Conservation (phyloP, 1,284 basidiomycete genomes). For the Melampsora larici-populina region DNA sequence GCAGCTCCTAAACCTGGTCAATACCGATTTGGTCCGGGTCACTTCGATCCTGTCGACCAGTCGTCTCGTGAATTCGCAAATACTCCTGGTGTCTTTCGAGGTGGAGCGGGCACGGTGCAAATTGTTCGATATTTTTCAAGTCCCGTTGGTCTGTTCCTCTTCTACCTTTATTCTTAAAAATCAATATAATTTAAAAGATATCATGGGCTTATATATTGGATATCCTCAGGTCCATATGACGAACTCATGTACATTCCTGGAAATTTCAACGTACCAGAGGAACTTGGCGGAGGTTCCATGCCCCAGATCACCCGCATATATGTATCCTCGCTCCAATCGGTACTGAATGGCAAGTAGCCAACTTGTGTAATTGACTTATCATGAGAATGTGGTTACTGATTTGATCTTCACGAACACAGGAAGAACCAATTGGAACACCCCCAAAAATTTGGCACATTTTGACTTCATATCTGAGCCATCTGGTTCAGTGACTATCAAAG, state of each 20-base stretch:
- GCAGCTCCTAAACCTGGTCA: not conserved
- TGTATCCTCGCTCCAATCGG: conserved; percentile 27
- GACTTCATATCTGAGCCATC: not conserved
- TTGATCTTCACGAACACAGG: not conserved
- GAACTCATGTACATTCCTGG: conserved; percentile 30
- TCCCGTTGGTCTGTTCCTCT: conserved; percentile 14
- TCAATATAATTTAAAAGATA: not conserved
- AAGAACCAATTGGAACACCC: conserved; percentile 25
- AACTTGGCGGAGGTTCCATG: not conserved
- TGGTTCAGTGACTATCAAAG: not conserved
- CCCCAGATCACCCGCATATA: conserved; percentile 20
- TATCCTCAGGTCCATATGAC: conserved; percentile 18
- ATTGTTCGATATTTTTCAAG: conserved; percentile 19
- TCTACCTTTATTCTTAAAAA: not conserved
- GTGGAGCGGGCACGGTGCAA: conserved; percentile 20
- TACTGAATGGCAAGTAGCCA: conserved; percentile 10
- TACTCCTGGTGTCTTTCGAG: conserved; percentile 6
- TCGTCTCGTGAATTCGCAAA: not conserved
- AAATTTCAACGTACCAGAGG: conserved; percentile 1
- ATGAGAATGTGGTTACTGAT: not conserved
- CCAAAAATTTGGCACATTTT: conserved; percentile 29
- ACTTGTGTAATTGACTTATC: not conserved
- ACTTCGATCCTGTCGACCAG: conserved; percentile 10
- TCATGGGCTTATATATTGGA: not conserved
- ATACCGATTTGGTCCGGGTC: not conserved